Conservation (phyloP, 2,329 filamentous ascomycete species). For the Alternaria ethzedia region DNA sequence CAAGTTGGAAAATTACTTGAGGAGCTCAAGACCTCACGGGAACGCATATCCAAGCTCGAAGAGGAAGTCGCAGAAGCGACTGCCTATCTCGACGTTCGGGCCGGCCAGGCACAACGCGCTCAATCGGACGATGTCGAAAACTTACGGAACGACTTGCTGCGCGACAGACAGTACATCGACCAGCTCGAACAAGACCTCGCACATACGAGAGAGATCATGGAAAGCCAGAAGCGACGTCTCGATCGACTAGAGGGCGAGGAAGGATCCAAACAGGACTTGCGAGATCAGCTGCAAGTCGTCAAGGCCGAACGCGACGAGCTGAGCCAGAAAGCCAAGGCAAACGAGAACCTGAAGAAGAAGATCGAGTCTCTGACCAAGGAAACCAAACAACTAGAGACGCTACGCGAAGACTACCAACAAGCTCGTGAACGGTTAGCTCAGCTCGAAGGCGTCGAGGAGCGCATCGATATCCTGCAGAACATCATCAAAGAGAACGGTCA, state of each 20-base stretch:
- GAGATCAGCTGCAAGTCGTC: slow-evolving; percentile 58
- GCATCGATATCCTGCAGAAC: slow-evolving; percentile 54
- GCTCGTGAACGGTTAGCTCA: slow-evolving; percentile 54
- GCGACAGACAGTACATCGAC: slow-evolving; percentile 58
- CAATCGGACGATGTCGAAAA: slow-evolving; percentile 54
- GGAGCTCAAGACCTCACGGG: slow-evolving; percentile 51
- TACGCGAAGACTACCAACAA: slow-evolving; percentile 55
- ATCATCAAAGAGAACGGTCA: slow-evolving; percentile 59
- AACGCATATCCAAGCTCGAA: slow-evolving; percentile 54
- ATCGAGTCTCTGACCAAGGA: slow-evolving; percentile 58
- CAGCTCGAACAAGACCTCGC: slow-evolving; percentile 57
- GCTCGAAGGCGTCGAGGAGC: slow-evolving; percentile 53
- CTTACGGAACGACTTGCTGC: slow-evolving; percentile 52
- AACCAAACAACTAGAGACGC: slow-evolving; percentile 50
- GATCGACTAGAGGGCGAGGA: slow-evolving; percentile 51
- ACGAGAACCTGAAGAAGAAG: slow-evolving; percentile 62
- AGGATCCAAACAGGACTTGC: slow-evolving; percentile 56
- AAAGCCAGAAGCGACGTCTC: slow-evolving; percentile 55
- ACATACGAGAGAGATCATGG: slow-evolving; percentile 51
- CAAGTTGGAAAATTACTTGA: slow-evolving; percentile 49
- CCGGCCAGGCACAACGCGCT: slow-evolving; percentile 43
- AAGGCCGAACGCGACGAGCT: slow-evolving; percentile 58
- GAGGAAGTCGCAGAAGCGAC: slow-evolving; percentile 57
- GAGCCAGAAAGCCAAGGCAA: slow-evolving; percentile 56
- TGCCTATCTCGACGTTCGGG: slow-evolving; percentile 52